These are phyloP conservation scores for Vigna nakashimae DNA, from an alignment of 306 rosid genomes.

Conservation along the genomic window DNA sequence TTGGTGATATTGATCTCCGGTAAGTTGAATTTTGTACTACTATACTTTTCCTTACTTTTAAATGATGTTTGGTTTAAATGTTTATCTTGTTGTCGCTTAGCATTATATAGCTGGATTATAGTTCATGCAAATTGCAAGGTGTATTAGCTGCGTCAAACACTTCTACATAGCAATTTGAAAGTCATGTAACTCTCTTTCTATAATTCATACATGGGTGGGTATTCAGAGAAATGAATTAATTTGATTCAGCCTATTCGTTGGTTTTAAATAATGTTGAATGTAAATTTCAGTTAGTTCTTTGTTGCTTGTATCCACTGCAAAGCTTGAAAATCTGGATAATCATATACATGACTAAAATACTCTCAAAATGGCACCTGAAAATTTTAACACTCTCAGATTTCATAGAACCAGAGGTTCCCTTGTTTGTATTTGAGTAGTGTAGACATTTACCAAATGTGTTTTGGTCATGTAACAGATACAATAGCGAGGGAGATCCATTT, in stretches of 20 bases:
- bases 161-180: slow-evolving; percentile 20
- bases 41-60: slow-evolving; percentile 6
- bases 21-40: slow-evolving; percentile 57
- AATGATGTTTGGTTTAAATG: slow-evolving; percentile 25
- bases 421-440: slow-evolving; percentile 10
- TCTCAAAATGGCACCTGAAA: slow-evolving; percentile 11
- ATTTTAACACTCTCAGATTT: neutral
- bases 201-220: neutral
- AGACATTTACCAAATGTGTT: slow-evolving; percentile 31
- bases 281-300: slow-evolving; percentile 14
- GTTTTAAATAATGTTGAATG: slow-evolving; percentile 8
- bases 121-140: slow-evolving; percentile 8
- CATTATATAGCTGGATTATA: neutral
- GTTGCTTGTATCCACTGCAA: neutral
- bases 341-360: slow-evolving; percentile 12
- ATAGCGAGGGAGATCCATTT: slow-evolving; percentile 64
- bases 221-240: neutral
- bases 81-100: slow-evolving; percentile 1
- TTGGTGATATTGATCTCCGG: slow-evolving; percentile 58
- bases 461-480: slow-evolving; percentile 63
- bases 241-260: slow-evolving; percentile 9
- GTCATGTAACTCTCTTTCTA: neutral
- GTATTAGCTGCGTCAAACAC: neutral
- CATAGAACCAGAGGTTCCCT: neutral
- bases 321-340: neutral